phyloP scores from a whole-genome alignment of 805 yeast genomes.

The Kazachstania kunashirensis region DNA sequence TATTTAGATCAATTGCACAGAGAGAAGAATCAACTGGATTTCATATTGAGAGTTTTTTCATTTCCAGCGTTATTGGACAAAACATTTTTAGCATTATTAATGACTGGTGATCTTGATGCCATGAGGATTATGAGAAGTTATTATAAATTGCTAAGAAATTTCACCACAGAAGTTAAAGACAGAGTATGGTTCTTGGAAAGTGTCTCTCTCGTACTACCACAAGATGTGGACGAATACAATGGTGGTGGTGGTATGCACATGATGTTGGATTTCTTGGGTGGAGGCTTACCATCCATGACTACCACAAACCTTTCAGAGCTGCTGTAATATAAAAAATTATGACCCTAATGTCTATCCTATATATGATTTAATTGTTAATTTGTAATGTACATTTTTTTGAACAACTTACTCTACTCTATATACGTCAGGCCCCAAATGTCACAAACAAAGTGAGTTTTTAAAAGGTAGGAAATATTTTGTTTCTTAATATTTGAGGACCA shows the following conservation, averaged over 20 bases:
- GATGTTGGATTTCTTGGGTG: slow-evolving; percentile 83
- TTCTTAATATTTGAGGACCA: no score
- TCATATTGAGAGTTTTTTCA: slow-evolving; percentile 77
- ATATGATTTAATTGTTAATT: no score
- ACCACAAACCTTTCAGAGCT: slow-evolving; percentile 32
- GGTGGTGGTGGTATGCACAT: slow-evolving; percentile 90
- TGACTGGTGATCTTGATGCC: slow-evolving; percentile 78
- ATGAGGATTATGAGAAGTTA: slow-evolving; percentile 87
- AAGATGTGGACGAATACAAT: slow-evolving; percentile 81
- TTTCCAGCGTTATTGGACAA: slow-evolving; percentile 88
- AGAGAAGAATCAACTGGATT: slow-evolving; percentile 77
- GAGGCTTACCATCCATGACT: slow-evolving; percentile 43
- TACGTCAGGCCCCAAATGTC: no score
- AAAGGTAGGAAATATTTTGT: no score
- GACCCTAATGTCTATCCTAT: no score
- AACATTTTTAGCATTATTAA: slow-evolving; percentile 61
- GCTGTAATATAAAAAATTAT: no score
- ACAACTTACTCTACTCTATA: no score
- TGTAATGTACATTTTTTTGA: no score
- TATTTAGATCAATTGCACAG: slow-evolving; percentile 74
- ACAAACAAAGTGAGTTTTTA: no score
- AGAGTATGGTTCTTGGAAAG: slow-evolving; percentile 93
- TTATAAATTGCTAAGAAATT: slow-evolving; percentile 69
- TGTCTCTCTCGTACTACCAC: slow-evolving; percentile 78
- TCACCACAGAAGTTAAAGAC: slow-evolving; percentile 79